Percentiles rank a stretch among this genome's conserved stretches.
phyloP scores from a whole-genome alignment of 1,139 yeast species.

The Candida neerlandica region DNA sequence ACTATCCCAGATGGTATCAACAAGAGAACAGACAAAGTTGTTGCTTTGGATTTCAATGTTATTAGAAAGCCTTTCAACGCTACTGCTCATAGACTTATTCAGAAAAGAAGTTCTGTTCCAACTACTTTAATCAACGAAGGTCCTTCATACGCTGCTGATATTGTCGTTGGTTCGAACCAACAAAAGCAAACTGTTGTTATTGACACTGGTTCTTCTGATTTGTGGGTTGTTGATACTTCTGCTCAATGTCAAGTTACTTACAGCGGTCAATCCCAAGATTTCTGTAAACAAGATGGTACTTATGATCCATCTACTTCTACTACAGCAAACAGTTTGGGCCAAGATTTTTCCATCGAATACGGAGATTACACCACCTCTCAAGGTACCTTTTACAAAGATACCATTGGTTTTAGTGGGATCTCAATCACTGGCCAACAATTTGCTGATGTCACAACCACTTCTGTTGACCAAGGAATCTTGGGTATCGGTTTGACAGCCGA shows the following conservation, averaged over 20 bases:
- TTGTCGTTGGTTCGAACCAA: conserved; percentile 16
- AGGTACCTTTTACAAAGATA: conserved; percentile 59
- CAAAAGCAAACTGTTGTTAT: conserved; percentile 17
- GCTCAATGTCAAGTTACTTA: conserved; percentile 18
- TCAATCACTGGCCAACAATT: conserved; percentile 16
- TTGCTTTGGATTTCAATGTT: conserved; percentile 9
- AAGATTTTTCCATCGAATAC: conserved; percentile 13
- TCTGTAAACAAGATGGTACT: conserved; percentile 9
- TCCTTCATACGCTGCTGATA: conserved; percentile 11
- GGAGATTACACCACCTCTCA: conserved; percentile 32
- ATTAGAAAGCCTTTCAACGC: conserved; percentile 8
- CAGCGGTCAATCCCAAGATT: not conserved
- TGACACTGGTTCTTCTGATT: conserved; percentile 37
- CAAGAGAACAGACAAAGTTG: conserved; percentile 8
- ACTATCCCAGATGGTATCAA: conserved; percentile 10
- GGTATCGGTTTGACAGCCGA: conserved; percentile 24
- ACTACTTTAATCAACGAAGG: conserved; percentile 11
- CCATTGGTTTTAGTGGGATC: conserved; percentile 16
- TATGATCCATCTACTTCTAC: conserved; percentile 10
- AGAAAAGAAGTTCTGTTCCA: conserved; percentile 4
- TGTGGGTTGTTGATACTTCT: conserved; percentile 30
- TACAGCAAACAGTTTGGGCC: conserved; percentile 10
- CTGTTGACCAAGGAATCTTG: conserved; percentile 19
- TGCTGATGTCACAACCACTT: conserved; percentile 18
- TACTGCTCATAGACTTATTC: conserved; percentile 45